These are phyloP conservation scores for Zygoascus sp. DNA, from an alignment of 1,139 yeast genomes.

Conservation along the genomic window DNA sequence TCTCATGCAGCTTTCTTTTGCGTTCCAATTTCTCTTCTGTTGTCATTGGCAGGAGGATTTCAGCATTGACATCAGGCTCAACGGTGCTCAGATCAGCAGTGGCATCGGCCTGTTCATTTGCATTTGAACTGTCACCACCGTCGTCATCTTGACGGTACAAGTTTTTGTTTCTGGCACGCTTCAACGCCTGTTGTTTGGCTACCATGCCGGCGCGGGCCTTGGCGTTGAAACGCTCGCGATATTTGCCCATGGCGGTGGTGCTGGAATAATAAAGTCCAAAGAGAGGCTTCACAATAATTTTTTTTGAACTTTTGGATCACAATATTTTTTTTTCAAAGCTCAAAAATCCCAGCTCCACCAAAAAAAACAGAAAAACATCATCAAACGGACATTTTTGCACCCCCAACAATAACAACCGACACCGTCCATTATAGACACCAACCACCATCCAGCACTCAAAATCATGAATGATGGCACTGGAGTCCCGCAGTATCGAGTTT, in stretches of 20 bases:
- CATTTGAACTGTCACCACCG: slow-evolving; percentile 19
- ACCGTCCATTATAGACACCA: too few relatives aligned
- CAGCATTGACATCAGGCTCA: slow-evolving; percentile 53
- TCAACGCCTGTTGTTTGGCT: slow-evolving; percentile 70
- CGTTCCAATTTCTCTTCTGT: slow-evolving; percentile 56
- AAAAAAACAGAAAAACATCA: background rate
- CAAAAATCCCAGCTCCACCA: background rate
- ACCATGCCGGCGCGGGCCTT: slow-evolving; percentile 84
- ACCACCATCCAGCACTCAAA: background rate
- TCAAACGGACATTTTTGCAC: background rate
- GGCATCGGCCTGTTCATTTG: slow-evolving; percentile 2
- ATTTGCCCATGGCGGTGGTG: slow-evolving; percentile 61
- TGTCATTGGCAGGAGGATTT: slow-evolving; percentile 48
- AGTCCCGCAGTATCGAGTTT: slow-evolving; percentile 51
- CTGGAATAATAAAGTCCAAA: background rate
- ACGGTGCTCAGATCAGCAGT: slow-evolving; percentile 2
- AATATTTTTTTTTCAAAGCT: background rate
- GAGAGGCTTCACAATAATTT: background rate
- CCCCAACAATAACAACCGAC: background rate
- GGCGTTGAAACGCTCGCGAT: slow-evolving; percentile 75
- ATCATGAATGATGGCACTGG: slow-evolving; percentile 5
- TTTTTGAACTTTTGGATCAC: background rate
- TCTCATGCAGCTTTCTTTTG: slow-evolving; percentile 60
- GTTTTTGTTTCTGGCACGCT: slow-evolving; percentile 63
- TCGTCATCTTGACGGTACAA: slow-evolving; percentile 36